Evolutionary conservation across 2,329 filamentous ascomycete species (phyloP), one percentile per base, ranked within the genome.

Genomic region (Eurotiales sp.): DNA sequence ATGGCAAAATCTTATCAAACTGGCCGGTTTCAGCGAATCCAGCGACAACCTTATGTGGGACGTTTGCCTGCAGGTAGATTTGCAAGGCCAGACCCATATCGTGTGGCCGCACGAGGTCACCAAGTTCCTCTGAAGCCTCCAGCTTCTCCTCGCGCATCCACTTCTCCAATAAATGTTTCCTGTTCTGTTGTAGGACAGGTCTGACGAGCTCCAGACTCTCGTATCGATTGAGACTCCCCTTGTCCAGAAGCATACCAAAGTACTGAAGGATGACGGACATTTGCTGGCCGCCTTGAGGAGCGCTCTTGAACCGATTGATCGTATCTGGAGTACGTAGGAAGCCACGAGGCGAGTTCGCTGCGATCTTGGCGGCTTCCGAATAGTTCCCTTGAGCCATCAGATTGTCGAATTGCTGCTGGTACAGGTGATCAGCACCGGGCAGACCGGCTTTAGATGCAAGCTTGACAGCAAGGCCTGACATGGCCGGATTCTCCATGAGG

Each of bases 131-230:
- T 0, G 93, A 97, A 73, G 88, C 91, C 69, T 95, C 89, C 39
- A 99, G 81, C 78, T 99, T 99, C 72, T 90, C 87, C 74, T 97
- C 93, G 65, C 87, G 87, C 70, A 97, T 82, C 95, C 95, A 99
- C 74, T 99, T 99, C 74, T 97, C 93, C 23, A 99, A 81, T 22
- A 99, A 77, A 66, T 97, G 90, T 75, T 96, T 97, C 58, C 93
- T 85, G 70, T 91, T 93, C 72, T 99, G 93, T 51, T 87, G 84
- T 52, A 99, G 80, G 17, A 99, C 93, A 17, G 93, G 93, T 59
- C 90, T 85, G 8, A 93, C 91, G 55, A 99, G 80, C 75, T 99
- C 93, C 34, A 99, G 77, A 42, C 91, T 96, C 73, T 99, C 93
- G 59, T 95, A 88, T 67, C 86, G 85, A 75, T 99, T 99, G 41